Conservation (phyloP, 1,284 basidiomycete species). For the Paramarasmius palmivorus region DNA sequence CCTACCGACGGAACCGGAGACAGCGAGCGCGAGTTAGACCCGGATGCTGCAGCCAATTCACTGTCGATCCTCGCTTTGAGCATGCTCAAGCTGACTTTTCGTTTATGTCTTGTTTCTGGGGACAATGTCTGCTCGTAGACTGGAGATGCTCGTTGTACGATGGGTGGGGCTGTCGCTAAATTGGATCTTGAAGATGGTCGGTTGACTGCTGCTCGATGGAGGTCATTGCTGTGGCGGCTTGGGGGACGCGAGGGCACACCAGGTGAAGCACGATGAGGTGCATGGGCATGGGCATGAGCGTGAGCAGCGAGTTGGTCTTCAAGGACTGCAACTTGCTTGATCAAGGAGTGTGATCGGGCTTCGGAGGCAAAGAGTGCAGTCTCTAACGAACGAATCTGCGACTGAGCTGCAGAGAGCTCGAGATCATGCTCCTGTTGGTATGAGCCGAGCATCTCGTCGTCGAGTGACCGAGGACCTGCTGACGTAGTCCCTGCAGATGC, state of each 20-base stretch:
- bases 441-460: constrained; percentile 70
- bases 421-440: constrained; percentile 72
- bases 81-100: constrained; percentile 83
- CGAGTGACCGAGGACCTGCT: constrained; percentile 46
- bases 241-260: constrained; percentile 45
- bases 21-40: constrained; percentile 45
- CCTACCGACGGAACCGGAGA: constrained; percentile 47
- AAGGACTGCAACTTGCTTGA: constrained; percentile 62
- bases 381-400: constrained; percentile 76
- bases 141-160: constrained; percentile 39
- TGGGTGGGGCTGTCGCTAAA: background rate
- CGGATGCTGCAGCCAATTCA: constrained; percentile 52
- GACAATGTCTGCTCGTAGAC: constrained; percentile 69
- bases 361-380: constrained; percentile 72
- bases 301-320: constrained; percentile 61
- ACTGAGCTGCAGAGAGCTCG: constrained; percentile 77
- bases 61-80: constrained; percentile 87
- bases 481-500: constrained; percentile 32
- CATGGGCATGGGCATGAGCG: constrained; percentile 40
- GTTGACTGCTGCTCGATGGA: constrained; percentile 31
- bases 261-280: constrained; percentile 42
- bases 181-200: constrained; percentile 8
- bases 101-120: constrained; percentile 79
- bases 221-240: constrained; percentile 46
- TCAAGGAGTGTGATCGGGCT: constrained; percentile 66